Evolutionary conservation across 2,329 filamentous ascomycete genomes (phyloP).

Genomic region (Xylogone sp.): DNA sequence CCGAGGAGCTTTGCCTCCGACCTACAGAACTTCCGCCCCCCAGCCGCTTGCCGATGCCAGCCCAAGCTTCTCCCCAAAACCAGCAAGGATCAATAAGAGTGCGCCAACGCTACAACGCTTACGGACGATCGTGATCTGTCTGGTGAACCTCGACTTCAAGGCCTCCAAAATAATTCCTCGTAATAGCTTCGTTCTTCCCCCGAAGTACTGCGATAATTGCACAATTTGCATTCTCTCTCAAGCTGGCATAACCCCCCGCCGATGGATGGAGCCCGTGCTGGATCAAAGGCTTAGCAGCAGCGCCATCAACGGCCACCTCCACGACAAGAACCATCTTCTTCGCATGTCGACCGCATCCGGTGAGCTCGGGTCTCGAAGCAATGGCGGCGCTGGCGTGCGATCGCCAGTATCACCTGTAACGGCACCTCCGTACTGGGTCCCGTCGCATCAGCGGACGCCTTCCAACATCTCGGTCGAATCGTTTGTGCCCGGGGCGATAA

Average conservation of each 20-base stretch:
- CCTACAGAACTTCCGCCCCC: too few relatives aligned
- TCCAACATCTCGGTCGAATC: slow-evolving; percentile 45
- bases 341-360: background rate
- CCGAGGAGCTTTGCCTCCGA: too few relatives aligned
- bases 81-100: background rate
- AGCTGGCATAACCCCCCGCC: too few relatives aligned
- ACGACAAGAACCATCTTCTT: background rate
- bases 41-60: too few relatives aligned
- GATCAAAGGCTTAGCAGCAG: slow-evolving; percentile 12
- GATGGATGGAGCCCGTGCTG: slow-evolving; percentile 24
- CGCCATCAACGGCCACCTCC: slow-evolving; percentile 4
- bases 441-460: slow-evolving; percentile 24
- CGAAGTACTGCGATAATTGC: too few relatives aligned
- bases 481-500: slow-evolving; percentile 52
- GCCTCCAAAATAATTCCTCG: background rate
- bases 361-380: background rate
- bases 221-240: too few relatives aligned
- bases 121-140: background rate
- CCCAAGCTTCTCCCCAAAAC: background rate
- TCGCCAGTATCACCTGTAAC: slow-evolving; percentile 21
- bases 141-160: background rate
- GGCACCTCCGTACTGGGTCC: slow-evolving; percentile 38
- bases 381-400: background rate
- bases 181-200: too few relatives aligned
- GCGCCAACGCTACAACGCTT: background rate